Evolutionary conservation across 768 basidiomycete species (phyloP).

Genomic region (Lentinula detonsa): DNA sequence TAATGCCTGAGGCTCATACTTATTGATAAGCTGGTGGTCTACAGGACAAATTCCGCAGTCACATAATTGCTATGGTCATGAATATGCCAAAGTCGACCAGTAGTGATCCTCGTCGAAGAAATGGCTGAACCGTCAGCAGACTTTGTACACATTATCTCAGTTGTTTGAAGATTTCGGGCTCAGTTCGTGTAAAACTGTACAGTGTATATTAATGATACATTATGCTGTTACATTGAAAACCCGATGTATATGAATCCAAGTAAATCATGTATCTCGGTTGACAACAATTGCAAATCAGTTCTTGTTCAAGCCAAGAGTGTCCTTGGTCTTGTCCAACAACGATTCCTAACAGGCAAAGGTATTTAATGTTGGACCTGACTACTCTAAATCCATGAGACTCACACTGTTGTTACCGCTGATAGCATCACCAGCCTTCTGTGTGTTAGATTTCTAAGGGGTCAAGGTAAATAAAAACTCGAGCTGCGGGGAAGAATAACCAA

Average conservation of each 20-base stretch:
- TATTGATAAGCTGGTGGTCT: neutral
- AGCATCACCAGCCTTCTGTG: slow-evolving; percentile 44
- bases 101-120: neutral
- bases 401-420: slow-evolving; percentile 37
- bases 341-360: slow-evolving; percentile 22
- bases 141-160: too few relatives aligned
- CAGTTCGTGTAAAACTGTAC: too few relatives aligned
- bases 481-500: neutral
- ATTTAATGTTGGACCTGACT: neutral
- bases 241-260: too few relatives aligned
- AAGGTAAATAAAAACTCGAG: too few relatives aligned
- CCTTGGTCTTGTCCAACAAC: slow-evolving; percentile 46
- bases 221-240: too few relatives aligned
- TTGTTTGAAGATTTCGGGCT: too few relatives aligned
- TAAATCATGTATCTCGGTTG: too few relatives aligned
- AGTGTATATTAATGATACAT: too few relatives aligned
- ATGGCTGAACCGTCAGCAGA: neutral
- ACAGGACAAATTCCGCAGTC: neutral
- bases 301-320: slow-evolving; percentile 41
- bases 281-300: neutral
- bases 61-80: neutral
- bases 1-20: neutral
- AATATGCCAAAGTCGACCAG: neutral
- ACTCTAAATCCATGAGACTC: slow-evolving; percentile 6
- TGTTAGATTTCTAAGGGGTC: slow-evolving; percentile 35